Evolutionary conservation across 768 basidiomycete species (phyloP).

Genomic region (Ramaria sp.): DNA sequence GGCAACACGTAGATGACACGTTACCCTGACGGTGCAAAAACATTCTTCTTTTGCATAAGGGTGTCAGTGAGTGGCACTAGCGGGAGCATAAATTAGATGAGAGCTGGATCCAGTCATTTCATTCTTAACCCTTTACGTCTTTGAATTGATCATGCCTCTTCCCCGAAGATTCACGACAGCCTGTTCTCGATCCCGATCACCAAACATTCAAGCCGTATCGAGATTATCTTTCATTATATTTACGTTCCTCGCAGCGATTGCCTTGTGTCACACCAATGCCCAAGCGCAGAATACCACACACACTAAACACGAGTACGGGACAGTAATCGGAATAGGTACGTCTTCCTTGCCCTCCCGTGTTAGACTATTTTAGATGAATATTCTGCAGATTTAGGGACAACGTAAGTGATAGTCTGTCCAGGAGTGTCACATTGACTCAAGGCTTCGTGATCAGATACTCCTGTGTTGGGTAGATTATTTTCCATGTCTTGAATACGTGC

Average conservation of each 20-base stretch:
- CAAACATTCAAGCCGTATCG: background rate
- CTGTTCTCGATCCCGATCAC: background rate
- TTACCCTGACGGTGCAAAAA: no score
- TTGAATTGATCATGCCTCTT: background rate
- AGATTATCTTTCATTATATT: constrained; percentile 3
- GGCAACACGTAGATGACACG: no score
- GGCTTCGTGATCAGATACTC: constrained; percentile 4
- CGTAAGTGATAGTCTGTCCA: constrained; percentile 2
- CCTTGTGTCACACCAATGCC: constrained; percentile 2
- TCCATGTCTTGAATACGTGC: background rate
- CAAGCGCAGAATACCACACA: background rate
- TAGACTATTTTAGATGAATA: background rate
- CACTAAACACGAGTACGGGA: background rate
- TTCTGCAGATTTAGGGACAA: constrained; percentile 10
- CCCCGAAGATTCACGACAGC: background rate
- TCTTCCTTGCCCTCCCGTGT: background rate
- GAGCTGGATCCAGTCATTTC: background rate
- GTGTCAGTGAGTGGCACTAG: no score
- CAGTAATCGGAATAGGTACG: constrained; percentile 11
- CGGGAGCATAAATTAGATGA: no score
- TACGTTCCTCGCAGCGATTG: background rate
- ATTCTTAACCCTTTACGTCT: background rate
- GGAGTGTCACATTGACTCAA: background rate
- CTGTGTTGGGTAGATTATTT: constrained; percentile 9
- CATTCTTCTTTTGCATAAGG: no score